Base-by-base conservation (phyloP, 371 early-diverging fungal species). In the Rhizomucor pusillus region DNA sequence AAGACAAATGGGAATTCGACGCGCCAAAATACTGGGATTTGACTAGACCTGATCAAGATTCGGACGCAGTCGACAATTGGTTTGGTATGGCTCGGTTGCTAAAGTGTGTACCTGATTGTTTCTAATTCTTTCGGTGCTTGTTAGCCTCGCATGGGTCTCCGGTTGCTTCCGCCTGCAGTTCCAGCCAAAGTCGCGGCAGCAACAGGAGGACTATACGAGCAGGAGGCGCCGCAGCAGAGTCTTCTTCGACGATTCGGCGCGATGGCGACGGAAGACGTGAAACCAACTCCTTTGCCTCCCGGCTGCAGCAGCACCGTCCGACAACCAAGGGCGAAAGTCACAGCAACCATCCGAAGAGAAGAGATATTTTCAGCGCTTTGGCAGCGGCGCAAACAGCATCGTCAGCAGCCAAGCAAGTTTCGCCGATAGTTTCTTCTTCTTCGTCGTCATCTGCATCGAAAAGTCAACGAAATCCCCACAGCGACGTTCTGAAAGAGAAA, bases 11-110 rank as follows among this genome's bases (percentile, higher is more conserved):
- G 48, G 56, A 55, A 13, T 55, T 53, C 33, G 53, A 53, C 7
- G 53, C 53, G 22, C 44, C 34, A 3, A 53, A 53, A 35, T 53
- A 53, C 34, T 53, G 53, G 53, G 44, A 53, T 29, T 53, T 53
- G 43, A 33, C 53, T 4, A 53, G 43, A 44, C 34, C 56, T 13
- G 41, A 47, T 24, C 0, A 40, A 40, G 56, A 40, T 16, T 37
- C 34, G 5, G 39, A 24, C 16, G 18, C 19, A 11, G 47, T 23
- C 23, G 53, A 53, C 35, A 19, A 24, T 12, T 53, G 53, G 53
- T 53, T 53, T 44, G 53, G 53, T 53, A 44, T 13, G 40, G 4
- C 13, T 6, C 37, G 24, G 40, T 20, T 19, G 9, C n/a, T 14
- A 18, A 16, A 11, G 40, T 20, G 18, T 24, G 39, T 23, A 24